Evolutionary conservation across 495 filamentous ascomycete species (phyloP), one percentile per base, ranked within the genome.

Genomic region (Neurospora terricola): DNA sequence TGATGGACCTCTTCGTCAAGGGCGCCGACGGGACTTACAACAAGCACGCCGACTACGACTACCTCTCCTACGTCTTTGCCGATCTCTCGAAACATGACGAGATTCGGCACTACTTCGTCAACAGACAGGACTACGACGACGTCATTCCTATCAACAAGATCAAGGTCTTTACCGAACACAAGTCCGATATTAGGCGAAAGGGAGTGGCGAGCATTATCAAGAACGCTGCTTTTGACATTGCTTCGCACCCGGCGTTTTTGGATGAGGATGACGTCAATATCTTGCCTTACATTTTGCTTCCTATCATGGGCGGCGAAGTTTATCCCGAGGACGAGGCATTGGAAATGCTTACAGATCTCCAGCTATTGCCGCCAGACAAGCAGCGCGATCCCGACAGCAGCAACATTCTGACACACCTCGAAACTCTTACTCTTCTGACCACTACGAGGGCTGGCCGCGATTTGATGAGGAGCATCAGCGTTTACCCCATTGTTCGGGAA

Each of bases 1-100:
- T 98, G 23, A 90, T 98, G 77, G 96, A 97, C 80, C 91, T 95
- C 77, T 99, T 98, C 79, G 96, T 98, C 72, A 94, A 93, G 82
- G 94, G 94, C 14, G 89, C 92, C 4, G 90, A 92, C 72, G 91
- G 90, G 1, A 82, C 84, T 3, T 92, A 94, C 78, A 99, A 98
- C 83, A 90, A 92, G 76, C 72, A 91, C n/a, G 93, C 94, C 75
- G 88, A 92, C 79, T 98, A 88, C 80, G 94, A 99, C 81, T 97
- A 97, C 80, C 86, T 99, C 11, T 88, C 94, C 30, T 99, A 98
- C 78, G 83, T 97, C 68, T 96, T 98, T 81, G 96, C 95, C 42
- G 95, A 99, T 76, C 82, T 99, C 3, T 92, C 94, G 9, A 96
- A 97, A 78, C 85, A 90, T 74, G 83, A 87, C 23, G 85, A 91